These are phyloP conservation scores for Pythium oligandrum DNA, from an alignment of 352 stramenopile species.

Conservation along the genomic window DNA sequence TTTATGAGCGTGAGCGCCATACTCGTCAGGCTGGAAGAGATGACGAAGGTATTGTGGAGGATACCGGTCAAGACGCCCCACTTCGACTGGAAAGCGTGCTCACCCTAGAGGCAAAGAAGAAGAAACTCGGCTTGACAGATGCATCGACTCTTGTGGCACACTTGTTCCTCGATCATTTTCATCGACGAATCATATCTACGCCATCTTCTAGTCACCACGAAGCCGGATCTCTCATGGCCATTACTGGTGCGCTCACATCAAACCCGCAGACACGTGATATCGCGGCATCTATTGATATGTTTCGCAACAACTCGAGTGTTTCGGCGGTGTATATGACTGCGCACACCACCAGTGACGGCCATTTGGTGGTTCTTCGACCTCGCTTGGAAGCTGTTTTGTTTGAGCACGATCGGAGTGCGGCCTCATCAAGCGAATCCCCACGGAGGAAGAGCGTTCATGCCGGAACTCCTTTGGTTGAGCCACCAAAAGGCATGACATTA, in stretches of 20 bases:
- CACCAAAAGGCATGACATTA: too few species aligned
- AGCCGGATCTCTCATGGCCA: neutral
- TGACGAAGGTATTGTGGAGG: slow-evolving; percentile 4
- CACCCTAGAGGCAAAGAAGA: slow-evolving; percentile 17
- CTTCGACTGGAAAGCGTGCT: slow-evolving; percentile 4
- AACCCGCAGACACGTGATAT: neutral
- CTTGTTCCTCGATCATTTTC: slow-evolving; percentile 20
- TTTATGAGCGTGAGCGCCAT: slow-evolving; percentile 15
- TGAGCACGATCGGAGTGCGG: too few species aligned
- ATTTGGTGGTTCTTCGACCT: too few species aligned
- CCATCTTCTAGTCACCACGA: neutral
- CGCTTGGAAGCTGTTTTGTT: too few species aligned
- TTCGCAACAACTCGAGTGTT: too few species aligned
- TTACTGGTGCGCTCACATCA: slow-evolving; percentile 9
- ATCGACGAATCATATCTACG: slow-evolving; percentile 4
- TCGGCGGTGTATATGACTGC: too few species aligned
- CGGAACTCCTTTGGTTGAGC: too few species aligned
- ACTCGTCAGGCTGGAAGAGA: neutral
- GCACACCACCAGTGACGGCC: too few species aligned
- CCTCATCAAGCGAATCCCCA: too few species aligned
- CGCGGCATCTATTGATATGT: too few species aligned
- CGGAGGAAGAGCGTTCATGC: too few species aligned
- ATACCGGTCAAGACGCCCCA: slow-evolving; percentile 8
- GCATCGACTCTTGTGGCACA: slow-evolving; percentile 7
- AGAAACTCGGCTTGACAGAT: slow-evolving; percentile 11